Evolutionary conservation across 2,329 filamentous ascomycete genomes (phyloP).

Genomic region (Fusarium sp.): DNA sequence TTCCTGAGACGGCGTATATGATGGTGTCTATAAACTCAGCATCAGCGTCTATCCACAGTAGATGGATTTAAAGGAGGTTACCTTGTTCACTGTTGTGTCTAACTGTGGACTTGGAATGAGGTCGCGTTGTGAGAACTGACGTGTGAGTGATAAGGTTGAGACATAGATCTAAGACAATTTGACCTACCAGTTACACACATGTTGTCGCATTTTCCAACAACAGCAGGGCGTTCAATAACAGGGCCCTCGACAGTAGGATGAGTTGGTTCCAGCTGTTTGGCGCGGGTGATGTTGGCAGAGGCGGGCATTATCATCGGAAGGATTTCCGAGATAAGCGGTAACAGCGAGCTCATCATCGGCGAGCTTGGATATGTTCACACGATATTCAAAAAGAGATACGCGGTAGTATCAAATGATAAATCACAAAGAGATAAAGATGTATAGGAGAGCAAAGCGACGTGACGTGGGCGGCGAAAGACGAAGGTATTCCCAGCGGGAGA

Average conservation of each 20-base stretch:
- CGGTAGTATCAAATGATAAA: neutral
- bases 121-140: conserved; percentile 70
- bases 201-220: conserved; percentile 70
- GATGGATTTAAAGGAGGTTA: conserved; percentile 44
- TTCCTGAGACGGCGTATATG: conserved; percentile 71
- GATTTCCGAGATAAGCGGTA: conserved; percentile 67
- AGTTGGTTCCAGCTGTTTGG: conserved; percentile 57
- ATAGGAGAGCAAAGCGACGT: neutral
- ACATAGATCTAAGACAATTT: neutral
- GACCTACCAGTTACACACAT: conserved; percentile 74
- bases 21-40: conserved; percentile 66
- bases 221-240: conserved; percentile 59
- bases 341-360: conserved; percentile 60
- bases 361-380: neutral
- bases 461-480: conserved; percentile 24
- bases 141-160: neutral
- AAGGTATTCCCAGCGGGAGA: conserved; percentile 20
- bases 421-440: neutral
- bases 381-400: neutral
- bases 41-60: neutral
- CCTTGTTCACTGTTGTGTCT: conserved; percentile 78
- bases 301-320: conserved; percentile 69
- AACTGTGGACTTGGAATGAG: conserved; percentile 69
- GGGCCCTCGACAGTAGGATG: conserved; percentile 47
- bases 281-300: conserved; percentile 65